These are phyloP conservation scores for Raddia distichophylla DNA, from an alignment of 176 grass and related monocot genomes.

Conservation along the genomic window DNA sequence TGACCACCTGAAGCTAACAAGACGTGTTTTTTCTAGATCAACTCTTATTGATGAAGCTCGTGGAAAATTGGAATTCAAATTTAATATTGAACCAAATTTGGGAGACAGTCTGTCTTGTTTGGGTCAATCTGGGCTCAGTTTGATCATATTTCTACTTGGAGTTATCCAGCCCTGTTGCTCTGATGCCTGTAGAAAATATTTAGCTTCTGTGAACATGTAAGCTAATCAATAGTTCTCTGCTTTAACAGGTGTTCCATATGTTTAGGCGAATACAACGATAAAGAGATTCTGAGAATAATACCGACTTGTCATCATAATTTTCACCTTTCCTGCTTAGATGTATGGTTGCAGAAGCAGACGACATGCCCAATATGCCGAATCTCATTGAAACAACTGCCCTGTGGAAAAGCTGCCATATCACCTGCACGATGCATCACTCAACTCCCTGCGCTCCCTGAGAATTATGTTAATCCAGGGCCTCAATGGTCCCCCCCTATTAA, in stretches of 20 bases:
- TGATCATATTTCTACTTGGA: neutral
- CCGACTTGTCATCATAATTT: conserved; percentile 75
- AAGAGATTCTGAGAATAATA: conserved; percentile 69
- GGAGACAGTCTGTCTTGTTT: neutral
- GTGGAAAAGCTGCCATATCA: conserved; percentile 37
- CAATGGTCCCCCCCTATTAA: conserved; percentile 37
- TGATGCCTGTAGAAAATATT: neutral
- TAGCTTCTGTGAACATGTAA: neutral
- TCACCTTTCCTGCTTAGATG: conserved; percentile 76
- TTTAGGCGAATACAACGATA: conserved; percentile 83
- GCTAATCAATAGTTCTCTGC: conserved; percentile 19
- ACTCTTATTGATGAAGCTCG: neutral
- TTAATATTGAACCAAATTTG: neutral
- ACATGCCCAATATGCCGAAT: conserved; percentile 84
- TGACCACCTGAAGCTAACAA: neutral
- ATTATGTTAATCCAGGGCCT: conserved; percentile 34
- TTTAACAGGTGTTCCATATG: conserved; percentile 84
- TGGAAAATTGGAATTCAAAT: neutral
- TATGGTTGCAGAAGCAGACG: conserved; percentile 79
- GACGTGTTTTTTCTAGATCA: neutral
- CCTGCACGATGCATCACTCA: conserved; percentile 34
- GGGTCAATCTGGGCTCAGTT: neutral
- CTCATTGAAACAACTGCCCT: conserved; percentile 61
- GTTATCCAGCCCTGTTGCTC: neutral
- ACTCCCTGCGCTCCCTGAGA: conserved; percentile 25